Evolutionary conservation across 2,329 filamentous ascomycete species (phyloP), one percentile per base, ranked within the genome.

Genomic region (Beauveria bassiana): DNA sequence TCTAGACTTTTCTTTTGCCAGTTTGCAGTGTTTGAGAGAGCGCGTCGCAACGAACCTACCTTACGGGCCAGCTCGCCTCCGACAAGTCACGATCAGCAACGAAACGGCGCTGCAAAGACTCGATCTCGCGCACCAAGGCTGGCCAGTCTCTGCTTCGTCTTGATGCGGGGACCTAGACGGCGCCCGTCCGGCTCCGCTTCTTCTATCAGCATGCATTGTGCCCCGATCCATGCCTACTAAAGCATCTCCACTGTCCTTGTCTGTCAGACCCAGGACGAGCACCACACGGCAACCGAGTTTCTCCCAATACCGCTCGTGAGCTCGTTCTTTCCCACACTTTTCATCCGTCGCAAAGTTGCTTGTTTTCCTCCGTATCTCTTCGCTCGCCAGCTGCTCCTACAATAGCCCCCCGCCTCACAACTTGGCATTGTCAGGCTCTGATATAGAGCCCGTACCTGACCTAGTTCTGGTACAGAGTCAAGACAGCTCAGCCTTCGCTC

Each of bases 171-270:
- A 31, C 56, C 31, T 18, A 8, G n/a, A 40, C 43, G 55, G 31
- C 31, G 55, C 31, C 55, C 31, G 59, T 61, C 24, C 45, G 24
- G 52, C 52, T 61, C 59, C 59, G 59, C 59, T 56, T 47, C 50
- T 54, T 61, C 59, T 42, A 61, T 55, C 59, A 55, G 52, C 52
- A 46, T 56, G 55, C 52, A 40, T 56, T 55, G 22, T 51, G 52
- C 34, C 59, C 45, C 59, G 59, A 61, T 61, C 59, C 52, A 61
- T 61, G 45, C 45, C 31, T 55, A 16, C 52, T 5, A 40, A 5
- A 38, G 47, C 42, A 61, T 61, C 59, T 61, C 49, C 59, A 61
- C 49, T 46, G 47, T 31, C 28, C 59, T 49, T 49, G 59, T 20
- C 59, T 12, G 26, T 20, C 43, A 58, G 31, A 45, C 55, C 45